Percentiles rank a stretch among this genome's conserved stretches.
These are phyloP conservation scores for Yamagishiella unicocca DNA, from an alignment of 139 green algal species.

Conservation along the genomic window DNA sequence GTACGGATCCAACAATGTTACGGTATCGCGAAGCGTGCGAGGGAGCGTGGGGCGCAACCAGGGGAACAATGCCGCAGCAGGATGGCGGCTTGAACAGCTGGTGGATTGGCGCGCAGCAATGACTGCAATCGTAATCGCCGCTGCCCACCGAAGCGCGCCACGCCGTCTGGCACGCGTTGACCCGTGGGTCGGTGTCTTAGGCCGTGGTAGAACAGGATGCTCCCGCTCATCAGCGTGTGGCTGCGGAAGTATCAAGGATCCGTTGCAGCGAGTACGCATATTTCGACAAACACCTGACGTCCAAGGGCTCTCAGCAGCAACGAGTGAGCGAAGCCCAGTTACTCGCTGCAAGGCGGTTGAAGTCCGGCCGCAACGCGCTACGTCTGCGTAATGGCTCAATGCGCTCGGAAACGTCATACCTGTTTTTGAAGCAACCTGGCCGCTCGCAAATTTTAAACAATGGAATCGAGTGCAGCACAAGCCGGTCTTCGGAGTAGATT, in stretches of 20 bases:
- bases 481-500: background rate
- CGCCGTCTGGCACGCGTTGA: background rate
- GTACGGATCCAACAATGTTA: no score
- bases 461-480: constrained; percentile 27
- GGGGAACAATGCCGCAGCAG: background rate
- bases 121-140: background rate
- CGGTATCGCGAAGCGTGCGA: background rate
- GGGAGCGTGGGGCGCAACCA: background rate
- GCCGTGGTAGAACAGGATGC: constrained; percentile 6
- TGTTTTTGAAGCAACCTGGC: constrained; percentile 24
- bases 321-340: no score
- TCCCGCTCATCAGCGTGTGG: constrained; percentile 20
- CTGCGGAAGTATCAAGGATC: background rate
- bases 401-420: background rate
- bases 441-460: background rate
- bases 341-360: no score
- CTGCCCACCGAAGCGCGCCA: constrained; percentile 35
- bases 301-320: no score
- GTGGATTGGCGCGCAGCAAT: background rate
- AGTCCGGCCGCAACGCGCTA: no score
- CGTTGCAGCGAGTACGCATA: no score
- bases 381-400: no score
- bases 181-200: constrained; percentile 9
- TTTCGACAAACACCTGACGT: no score
- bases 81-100: background rate